phyloP scores from a whole-genome alignment of 2,329 filamentous ascomycete genomes.

The Pezicula rhizophila region DNA sequence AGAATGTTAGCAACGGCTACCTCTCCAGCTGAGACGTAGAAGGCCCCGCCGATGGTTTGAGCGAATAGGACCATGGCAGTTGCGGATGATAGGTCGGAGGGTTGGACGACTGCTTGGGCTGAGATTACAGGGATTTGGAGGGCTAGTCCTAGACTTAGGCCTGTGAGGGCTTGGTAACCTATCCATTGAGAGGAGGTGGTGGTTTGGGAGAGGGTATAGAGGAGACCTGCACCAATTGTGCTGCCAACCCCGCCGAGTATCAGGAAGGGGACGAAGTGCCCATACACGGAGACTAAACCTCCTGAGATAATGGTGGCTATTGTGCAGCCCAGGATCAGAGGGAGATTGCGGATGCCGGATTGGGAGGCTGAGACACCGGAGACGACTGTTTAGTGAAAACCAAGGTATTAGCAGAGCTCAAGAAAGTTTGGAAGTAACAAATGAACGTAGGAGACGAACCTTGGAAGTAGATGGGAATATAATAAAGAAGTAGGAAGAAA shows the following conservation, averaged over 20 bases:
- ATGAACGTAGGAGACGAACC: conserved; percentile 20
- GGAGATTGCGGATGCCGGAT: conserved; percentile 33
- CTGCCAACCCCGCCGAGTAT: conserved; percentile 23
- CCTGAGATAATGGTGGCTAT: conserved; percentile 30
- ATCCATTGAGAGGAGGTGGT: conserved; percentile 47
- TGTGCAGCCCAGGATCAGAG: conserved; percentile 27
- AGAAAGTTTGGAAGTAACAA: conserved; percentile 18
- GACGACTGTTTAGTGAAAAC: conserved; percentile 13
- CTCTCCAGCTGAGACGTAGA: conserved; percentile 43
- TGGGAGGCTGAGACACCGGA: conserved; percentile 27
- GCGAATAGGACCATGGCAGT: conserved; percentile 42
- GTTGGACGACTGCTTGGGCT: conserved; percentile 29
- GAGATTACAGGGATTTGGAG: conserved; percentile 39
- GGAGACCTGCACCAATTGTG: conserved; percentile 42
- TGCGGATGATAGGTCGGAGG: conserved; percentile 38
- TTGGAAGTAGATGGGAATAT: conserved; percentile 47
- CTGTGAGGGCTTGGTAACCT: conserved; percentile 50
- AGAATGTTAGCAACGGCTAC: conserved; percentile 42
- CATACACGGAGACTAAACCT: conserved; percentile 25
- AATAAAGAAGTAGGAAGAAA: conserved; percentile 40
- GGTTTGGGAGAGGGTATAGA: conserved; percentile 44
- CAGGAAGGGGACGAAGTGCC: conserved; percentile 32
- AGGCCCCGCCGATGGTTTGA: conserved; percentile 45
- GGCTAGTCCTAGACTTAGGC: conserved; percentile 49
- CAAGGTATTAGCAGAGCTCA: conserved; percentile 10